Conservation (phyloP, 225 moss, liverwort and hornwort genomes). For the Straminergon stramineum region DNA sequence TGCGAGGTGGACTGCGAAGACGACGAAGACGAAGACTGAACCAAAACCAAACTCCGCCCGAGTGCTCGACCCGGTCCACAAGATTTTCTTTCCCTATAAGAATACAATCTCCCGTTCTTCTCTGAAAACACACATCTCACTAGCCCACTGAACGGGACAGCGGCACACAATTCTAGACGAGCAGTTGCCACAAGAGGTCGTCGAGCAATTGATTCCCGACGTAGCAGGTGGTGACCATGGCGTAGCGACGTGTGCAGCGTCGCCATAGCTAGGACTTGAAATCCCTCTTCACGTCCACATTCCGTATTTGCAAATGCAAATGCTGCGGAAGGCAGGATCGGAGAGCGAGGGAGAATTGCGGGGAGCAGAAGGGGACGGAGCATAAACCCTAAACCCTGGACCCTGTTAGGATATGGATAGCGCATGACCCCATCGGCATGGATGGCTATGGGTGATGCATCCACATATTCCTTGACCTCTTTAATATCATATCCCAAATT, state of each 20-base stretch:
- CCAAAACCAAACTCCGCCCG: conserved; percentile 1
- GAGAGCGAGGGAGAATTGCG: not conserved
- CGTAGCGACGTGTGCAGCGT: conserved; percentile 12
- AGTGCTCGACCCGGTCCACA: not conserved
- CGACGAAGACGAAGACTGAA: conserved; percentile 21
- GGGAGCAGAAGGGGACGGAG: not conserved
- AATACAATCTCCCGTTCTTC: not conserved
- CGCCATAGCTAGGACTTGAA: not conserved
- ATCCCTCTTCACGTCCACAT: conserved; percentile 2
- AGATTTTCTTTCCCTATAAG: not conserved
- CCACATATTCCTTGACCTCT: not conserved
- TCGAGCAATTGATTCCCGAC: not conserved
- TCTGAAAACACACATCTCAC: conserved; percentile 28
- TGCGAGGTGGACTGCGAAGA: conserved; percentile 30
- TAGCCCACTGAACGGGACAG: conserved; percentile 22
- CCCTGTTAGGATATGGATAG: conserved; percentile 30
- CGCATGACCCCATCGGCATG: not conserved
- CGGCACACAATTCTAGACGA: not conserved
- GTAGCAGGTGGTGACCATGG: not conserved
- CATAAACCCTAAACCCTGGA: conserved; percentile 49
- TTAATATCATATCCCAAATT: not conserved
- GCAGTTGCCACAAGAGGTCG: not conserved
- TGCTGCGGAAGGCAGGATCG: not conserved
- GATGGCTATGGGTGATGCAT: not conserved
- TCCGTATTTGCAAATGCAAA: not conserved